These are phyloP conservation scores for Pseudogymnoascus sp. DNA, from an alignment of 2,329 filamentous ascomycete genomes.

Conservation along the genomic window DNA sequence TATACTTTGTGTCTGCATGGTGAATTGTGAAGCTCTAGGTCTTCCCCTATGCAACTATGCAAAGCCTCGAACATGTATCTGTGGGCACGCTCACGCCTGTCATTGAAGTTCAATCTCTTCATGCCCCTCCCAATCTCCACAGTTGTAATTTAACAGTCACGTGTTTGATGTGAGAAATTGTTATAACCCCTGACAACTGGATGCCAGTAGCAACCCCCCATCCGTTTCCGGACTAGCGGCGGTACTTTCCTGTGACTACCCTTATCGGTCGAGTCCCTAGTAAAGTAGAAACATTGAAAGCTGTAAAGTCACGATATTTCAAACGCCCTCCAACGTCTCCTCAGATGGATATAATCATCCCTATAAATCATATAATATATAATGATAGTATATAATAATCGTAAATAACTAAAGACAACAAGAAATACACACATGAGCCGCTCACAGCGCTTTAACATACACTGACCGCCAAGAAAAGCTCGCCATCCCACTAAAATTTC, in stretches of 20 bases:
- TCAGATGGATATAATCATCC: not conserved
- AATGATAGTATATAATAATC: not conserved
- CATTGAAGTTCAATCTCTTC: not conserved
- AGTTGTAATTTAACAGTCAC: not conserved
- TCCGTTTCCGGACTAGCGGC: not conserved
- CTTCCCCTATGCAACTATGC: no score
- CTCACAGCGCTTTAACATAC: not conserved
- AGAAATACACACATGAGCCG: not conserved
- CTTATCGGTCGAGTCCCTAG: constrained; percentile 3
- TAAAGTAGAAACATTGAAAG: not conserved
- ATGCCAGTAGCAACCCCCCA: not conserved
- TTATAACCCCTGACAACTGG: not conserved
- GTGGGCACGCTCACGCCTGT: not conserved
- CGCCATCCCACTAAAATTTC: not conserved
- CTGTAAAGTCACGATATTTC: not conserved
- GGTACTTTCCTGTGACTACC: not conserved
- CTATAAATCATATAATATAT: not conserved
- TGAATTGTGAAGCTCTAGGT: not conserved
- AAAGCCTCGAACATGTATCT: not conserved
- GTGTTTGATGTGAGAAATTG: not conserved
- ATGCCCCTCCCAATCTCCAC: not conserved
- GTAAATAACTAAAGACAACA: not conserved
- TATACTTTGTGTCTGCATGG: not conserved
- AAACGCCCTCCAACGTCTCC: not conserved
- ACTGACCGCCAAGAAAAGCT: not conserved